Evolutionary conservation across 2,329 filamentous ascomycete genomes (phyloP), one percentile per base, ranked within the genome.

Genomic region (Epichloe sylvatica): DNA sequence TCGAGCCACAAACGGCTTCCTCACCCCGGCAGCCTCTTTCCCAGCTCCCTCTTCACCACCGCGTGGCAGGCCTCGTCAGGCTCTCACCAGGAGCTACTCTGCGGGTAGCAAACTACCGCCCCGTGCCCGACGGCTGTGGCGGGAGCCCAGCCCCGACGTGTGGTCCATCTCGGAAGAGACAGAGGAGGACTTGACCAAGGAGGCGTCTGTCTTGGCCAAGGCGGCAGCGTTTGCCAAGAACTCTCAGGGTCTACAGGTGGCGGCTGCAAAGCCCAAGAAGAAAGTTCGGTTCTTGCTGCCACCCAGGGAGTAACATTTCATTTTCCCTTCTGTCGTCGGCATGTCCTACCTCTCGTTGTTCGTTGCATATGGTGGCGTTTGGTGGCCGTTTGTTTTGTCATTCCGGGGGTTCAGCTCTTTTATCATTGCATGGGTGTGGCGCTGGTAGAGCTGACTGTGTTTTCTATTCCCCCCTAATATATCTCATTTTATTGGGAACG

Each of bases 101-200:
- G 49, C 41, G 19, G 51, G 37, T 34, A 53, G 39, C 49, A 58
- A 42, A 46, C 58, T 57, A 45, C 63, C 60, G 35, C 67, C 57
- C 52, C 66, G 70, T 41, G 70, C 72, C 8, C 57, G 61, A 17
- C 64, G 66, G 45, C 56, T 76, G 1, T 80, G 76, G 76, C 67
- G 75, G 37, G 71, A 77, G 62, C 76, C 76, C 6, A 79, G 76
- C 57, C 75, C 75, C 0, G 75, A 78, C 48, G 76, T 80, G 3
- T 80, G 75, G 71, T 73, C 73, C 33, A 80, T 80, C 50, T 72
- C 77, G 61, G 76, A 80, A 60, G 75, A 79, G 64, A 72, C 72
- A 1, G 75, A 77, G 62, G 73, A 75, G 57, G 73, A 77, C 56
- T 60, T 71, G 23, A 62, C 68, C 19, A 63, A 69, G 62, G 70